Percentiles rank a stretch among this genome's conserved stretches.
These are phyloP conservation scores for Aureobasidium zeae DNA, from an alignment of 2,329 filamentous ascomycete genomes.

Conservation along the genomic window DNA sequence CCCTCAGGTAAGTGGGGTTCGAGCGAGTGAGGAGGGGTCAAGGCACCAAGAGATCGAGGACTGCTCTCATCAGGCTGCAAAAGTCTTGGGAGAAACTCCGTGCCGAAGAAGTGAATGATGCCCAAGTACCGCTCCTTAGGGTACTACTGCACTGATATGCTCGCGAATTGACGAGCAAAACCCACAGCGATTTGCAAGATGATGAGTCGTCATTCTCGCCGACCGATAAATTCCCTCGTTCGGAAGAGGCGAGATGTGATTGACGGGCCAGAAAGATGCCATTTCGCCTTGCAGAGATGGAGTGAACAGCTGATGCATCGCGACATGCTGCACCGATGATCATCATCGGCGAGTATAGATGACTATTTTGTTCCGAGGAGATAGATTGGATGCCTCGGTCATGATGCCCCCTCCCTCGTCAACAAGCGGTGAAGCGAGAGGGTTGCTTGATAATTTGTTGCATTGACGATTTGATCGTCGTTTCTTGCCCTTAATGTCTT, in stretches of 20 bases:
- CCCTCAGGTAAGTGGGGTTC: conserved; percentile 1
- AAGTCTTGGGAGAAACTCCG: conserved; percentile 2
- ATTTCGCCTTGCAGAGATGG: conserved; percentile 12
- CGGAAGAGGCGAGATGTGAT: neutral
- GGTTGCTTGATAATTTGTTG: neutral
- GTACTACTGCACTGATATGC: too few species aligned
- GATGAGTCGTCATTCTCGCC: too few species aligned
- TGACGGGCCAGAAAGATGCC: conserved; percentile 10
- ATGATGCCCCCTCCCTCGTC: neutral
- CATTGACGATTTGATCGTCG: conserved; percentile 2
- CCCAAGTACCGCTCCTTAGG: too few species aligned
- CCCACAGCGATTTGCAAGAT: too few species aligned
- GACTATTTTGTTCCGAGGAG: conserved; percentile 2
- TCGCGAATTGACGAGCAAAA: too few species aligned
- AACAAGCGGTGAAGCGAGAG: conserved; percentile 10
- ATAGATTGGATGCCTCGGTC: conserved; percentile 6
- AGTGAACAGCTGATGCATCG: conserved; percentile 9
- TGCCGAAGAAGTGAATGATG: conserved; percentile 12
- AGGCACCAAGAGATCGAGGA: conserved; percentile 2
- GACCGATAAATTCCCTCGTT: too few species aligned
- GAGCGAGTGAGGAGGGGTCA: conserved; percentile 6
- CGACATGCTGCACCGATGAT: conserved; percentile 7
- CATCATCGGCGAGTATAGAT: conserved; percentile 6
- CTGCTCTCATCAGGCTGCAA: neutral
- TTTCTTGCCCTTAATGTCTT: too few species aligned